Base-by-base conservation (phyloP, 1,284 basidiomycete species). In the Cutaneotrichosporon cutaneum region DNA sequence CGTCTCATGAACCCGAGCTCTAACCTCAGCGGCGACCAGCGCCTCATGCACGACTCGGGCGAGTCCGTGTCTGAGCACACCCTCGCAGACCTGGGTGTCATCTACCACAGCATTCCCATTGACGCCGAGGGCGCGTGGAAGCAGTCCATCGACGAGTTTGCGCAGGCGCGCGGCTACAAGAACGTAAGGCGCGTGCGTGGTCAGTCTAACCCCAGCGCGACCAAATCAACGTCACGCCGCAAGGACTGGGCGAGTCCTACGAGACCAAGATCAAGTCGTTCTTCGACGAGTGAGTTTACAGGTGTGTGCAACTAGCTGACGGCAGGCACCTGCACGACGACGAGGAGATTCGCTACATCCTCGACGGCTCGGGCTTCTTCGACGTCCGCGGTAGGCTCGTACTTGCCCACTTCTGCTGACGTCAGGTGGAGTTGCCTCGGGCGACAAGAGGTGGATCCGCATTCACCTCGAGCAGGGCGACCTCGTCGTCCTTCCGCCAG, bases 301-400 rank as follows among this genome's bases (percentile, higher is more conserved):
- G 35, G 2, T 21, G 24, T 42, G 9, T 21, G 7, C 6, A 14
- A 3, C 6, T 16, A 11, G 39, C 59, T 64, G 33, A 60, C 64
- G 9, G 21, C 61, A 90, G 89, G 72, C 90, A 93, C 70, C 83
- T 94, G 80, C 92, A 94, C 70, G 90, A 94, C 77, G 92, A 94
- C 69, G 91, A 94, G 76, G 92, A 94, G 79, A 93, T 93, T 69
- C 83, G 92, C 18, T 95, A 90, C 74, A 87, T 94, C 67, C 82
- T 90, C 45, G 83, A 84, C 0, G 92, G 92, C 8, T 86, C 85
- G 51, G 91, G 91, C 0, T 95, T 86, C 82, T 94, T 94, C 71
- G 91, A 93, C 66, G 84, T 92, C 33, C 84, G 90, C 63, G 88
- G 89, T 88, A 63, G 64, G 45, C 45, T 14, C 45, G 84, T 69